Conservation (phyloP, 371 early-diverging fungal species). For the Mucor velutinosus region DNA sequence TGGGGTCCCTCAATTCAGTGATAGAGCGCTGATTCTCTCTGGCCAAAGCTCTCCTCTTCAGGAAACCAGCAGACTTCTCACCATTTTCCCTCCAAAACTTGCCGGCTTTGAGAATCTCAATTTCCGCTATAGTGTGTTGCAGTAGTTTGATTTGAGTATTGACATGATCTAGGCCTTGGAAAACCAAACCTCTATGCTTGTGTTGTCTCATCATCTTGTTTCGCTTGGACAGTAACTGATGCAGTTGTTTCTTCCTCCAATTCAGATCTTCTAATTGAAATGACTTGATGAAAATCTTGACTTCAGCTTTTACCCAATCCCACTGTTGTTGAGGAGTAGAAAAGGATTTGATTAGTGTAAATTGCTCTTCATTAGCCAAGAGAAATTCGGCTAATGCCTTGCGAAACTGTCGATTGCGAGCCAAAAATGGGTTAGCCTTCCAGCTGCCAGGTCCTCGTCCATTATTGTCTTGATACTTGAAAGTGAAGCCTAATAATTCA, state of each 20-base stretch:
- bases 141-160: no score
- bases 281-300: not conserved
- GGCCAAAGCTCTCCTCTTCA: not conserved
- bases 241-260: not conserved
- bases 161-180: not conserved
- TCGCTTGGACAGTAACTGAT: not conserved
- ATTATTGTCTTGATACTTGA: not conserved
- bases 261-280: not conserved
- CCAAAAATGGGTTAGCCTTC: not conserved
- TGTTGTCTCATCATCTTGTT: not conserved
- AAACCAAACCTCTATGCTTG: not conserved
- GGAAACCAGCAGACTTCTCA: no score
- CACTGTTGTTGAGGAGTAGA: not conserved
- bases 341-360: not conserved
- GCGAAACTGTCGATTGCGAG: not conserved
- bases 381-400: not conserved
- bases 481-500: not conserved
- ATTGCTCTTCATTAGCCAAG: not conserved
- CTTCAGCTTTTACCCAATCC: not conserved
- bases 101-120: no score
- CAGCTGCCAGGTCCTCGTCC: not conserved
- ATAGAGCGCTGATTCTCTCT: not conserved
- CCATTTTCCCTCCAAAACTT: no score
- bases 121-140: no score
- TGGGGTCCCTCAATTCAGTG: not conserved